These are phyloP conservation scores for Elasticomyces elasticus DNA, from an alignment of 495 filamentous ascomycete species.

Conservation along the genomic window DNA sequence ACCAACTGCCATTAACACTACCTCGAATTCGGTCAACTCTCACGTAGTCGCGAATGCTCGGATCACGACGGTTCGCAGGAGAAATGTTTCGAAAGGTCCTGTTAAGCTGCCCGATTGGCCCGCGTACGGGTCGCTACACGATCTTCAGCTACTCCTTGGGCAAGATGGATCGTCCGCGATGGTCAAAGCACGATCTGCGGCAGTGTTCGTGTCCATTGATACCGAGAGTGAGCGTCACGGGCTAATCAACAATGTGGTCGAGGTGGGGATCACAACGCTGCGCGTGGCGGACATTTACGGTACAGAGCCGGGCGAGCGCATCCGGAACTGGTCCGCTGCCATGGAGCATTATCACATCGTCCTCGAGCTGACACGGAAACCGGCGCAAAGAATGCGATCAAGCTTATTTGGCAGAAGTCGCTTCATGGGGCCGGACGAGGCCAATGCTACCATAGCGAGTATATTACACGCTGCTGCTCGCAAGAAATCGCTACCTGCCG, in stretches of 20 bases:
- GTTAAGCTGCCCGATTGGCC: background rate
- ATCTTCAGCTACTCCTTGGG: background rate
- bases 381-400: background rate
- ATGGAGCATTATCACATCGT: slow-evolving; percentile 4
- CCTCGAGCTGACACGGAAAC: slow-evolving; percentile 1
- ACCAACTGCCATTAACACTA: no score
- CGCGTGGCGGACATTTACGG: background rate
- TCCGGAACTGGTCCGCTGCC: background rate
- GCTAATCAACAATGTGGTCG: background rate
- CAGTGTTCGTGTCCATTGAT: slow-evolving; percentile 8
- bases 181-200: background rate
- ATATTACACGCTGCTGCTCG: background rate
- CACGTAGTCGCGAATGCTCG: no score
- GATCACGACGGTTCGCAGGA: no score
- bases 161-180: background rate
- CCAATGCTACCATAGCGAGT: background rate
- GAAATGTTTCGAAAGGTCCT: background rate
- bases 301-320: background rate
- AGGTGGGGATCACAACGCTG: slow-evolving; percentile 3
- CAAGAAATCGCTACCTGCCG: background rate
- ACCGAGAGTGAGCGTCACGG: slow-evolving; percentile 3
- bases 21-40: no score
- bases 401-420: slow-evolving; percentile 3
- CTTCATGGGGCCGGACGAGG: background rate
- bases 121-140: background rate